Evolutionary conservation across 441 rosid genomes (phyloP).

Genomic region (Euphorbia neoarborescens): DNA sequence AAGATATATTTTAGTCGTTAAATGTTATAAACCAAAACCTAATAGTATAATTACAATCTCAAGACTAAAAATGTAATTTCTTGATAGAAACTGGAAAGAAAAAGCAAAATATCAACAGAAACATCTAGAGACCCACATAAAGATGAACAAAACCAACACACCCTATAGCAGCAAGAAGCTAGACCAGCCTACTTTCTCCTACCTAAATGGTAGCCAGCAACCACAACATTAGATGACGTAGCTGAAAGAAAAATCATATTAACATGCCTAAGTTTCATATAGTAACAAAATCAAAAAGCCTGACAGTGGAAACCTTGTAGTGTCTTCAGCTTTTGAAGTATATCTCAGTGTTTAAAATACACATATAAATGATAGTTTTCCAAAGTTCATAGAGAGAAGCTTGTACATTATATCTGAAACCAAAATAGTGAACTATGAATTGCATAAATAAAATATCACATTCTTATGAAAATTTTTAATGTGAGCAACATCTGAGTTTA

Average conservation of each 20-base stretch:
- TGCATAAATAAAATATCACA: neutral
- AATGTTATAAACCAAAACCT: neutral
- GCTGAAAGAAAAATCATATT: neutral
- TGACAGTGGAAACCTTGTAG: neutral
- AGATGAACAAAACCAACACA: neutral
- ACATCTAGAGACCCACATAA: neutral
- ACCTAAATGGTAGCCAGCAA: neutral
- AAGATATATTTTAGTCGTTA: conserved; percentile 20
- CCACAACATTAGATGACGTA: neutral
- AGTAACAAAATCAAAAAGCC: neutral
- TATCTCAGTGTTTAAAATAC: neutral
- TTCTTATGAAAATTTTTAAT: neutral
- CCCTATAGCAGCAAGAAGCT: neutral
- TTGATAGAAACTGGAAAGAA: neutral
- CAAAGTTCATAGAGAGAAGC: neutral
- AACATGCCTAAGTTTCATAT: neutral
- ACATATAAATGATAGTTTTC: neutral
- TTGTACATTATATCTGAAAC: neutral
- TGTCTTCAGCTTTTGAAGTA: neutral
- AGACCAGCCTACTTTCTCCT: neutral
- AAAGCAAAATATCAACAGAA: neutral
- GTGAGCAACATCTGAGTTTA: neutral
- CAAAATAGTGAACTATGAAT: neutral
- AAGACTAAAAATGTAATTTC: neutral
- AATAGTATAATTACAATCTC: neutral